A percentile compares a stretch with the other conserved stretches of the same genome.
phyloP scores from a whole-genome alignment of 257 asterid species.

The Scutellaria galericulata region DNA sequence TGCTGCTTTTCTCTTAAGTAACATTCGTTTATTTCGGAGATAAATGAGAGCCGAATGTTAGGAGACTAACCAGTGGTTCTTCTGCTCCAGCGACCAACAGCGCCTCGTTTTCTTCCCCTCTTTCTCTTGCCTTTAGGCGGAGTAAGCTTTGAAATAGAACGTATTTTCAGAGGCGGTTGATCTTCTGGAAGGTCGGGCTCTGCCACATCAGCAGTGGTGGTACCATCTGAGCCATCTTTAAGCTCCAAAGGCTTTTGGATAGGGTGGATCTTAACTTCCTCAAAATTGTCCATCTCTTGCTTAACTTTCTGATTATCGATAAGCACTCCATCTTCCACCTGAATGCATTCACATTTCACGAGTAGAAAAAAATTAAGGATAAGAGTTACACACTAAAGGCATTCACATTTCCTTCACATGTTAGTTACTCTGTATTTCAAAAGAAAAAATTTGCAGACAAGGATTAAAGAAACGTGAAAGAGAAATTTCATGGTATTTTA shows the following conservation, averaged over 20 bases:
- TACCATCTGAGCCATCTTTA: constrained; percentile 36
- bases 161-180: constrained; percentile 54
- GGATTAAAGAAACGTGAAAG: neutral
- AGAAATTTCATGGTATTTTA: neutral
- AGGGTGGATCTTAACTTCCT: constrained; percentile 49
- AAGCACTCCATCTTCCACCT: constrained; percentile 68
- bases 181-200: constrained; percentile 50
- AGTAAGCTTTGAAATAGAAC: constrained; percentile 58
- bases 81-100: constrained; percentile 46
- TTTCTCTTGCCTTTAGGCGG: constrained; percentile 59
- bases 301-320: constrained; percentile 55
- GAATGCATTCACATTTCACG: constrained; percentile 30
- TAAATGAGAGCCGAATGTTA: neutral
- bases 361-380: neutral
- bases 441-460: neutral
- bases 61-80: constrained; percentile 44
- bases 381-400: neutral
- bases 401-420: neutral
- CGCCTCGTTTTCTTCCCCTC: constrained; percentile 54
- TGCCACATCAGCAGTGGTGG: constrained; percentile 38
- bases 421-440: constrained; percentile 4
- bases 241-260: constrained; percentile 40
- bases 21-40: constrained; percentile 21
- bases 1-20: constrained; percentile 2
- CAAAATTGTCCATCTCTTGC: constrained; percentile 55